A percentile compares a stretch with the other conserved stretches of the same genome.
Conservation (phyloP, 2,329 filamentous ascomycete species). For the Aspergillus alliaceus region DNA sequence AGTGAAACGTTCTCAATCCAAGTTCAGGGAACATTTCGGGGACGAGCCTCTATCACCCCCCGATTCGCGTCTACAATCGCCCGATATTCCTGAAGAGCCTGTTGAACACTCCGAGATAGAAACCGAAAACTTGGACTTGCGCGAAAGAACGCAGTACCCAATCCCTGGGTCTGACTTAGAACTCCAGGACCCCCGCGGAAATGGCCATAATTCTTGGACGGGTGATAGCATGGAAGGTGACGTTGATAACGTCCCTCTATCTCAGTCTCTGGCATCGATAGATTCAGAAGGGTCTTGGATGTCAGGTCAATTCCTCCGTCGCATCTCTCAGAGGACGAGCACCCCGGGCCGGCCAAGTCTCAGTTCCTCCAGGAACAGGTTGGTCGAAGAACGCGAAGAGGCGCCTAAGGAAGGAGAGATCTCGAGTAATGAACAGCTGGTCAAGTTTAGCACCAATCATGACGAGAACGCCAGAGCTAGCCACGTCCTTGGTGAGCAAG, state of each 20-base stretch:
- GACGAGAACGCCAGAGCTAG: constrained; percentile 47
- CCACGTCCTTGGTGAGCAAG: constrained; percentile 57
- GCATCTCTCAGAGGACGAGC: constrained; percentile 44
- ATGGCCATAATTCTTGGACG: constrained; percentile 37
- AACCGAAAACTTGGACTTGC: constrained; percentile 11
- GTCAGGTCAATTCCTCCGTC: constrained; percentile 66
- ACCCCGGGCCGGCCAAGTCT: constrained; percentile 42
- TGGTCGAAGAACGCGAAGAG: constrained; percentile 55
- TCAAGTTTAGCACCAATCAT: constrained; percentile 51
- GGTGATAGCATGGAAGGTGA: constrained; percentile 52
- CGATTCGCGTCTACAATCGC: constrained; percentile 76
- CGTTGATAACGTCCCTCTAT: constrained; percentile 53
- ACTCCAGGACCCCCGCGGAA: constrained; percentile 28
- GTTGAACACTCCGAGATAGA: constrained; percentile 12
- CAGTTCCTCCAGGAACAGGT: constrained; percentile 34
- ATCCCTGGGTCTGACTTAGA: constrained; percentile 28
- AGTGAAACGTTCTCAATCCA: constrained; percentile 80
- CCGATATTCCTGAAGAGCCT: constrained; percentile 56
- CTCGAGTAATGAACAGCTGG: constrained; percentile 75
- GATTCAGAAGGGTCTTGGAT: constrained; percentile 97
- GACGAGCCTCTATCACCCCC: constrained; percentile 84
- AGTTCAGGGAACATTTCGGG: constrained; percentile 88
- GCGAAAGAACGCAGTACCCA: constrained; percentile 20
- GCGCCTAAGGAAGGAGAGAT: constrained; percentile 57
- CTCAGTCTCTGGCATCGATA: constrained; percentile 87